These are phyloP conservation scores for Emericellopsis cladophorae DNA, from an alignment of 2,329 filamentous ascomycete genomes.

Conservation along the genomic window DNA sequence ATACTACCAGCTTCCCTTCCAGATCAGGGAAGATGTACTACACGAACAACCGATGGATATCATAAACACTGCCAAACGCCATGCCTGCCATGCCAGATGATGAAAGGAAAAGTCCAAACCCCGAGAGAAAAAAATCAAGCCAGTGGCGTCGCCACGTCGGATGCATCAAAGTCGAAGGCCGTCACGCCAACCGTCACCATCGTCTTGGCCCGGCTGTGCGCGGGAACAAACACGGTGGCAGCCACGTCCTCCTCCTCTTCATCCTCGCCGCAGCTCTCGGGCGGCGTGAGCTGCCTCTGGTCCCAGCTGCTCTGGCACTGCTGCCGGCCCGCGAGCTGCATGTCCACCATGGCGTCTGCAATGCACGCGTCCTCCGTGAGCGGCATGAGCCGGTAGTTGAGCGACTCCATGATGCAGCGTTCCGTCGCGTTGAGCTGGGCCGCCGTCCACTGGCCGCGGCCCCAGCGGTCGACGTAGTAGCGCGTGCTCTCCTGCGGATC, in stretches of 20 bases:
- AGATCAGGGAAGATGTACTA: background rate
- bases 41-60: background rate
- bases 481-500: constrained; percentile 41
- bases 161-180: background rate
- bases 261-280: constrained; percentile 6
- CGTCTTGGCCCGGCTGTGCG: constrained; percentile 22
- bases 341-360: constrained; percentile 47
- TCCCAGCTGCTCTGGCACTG: constrained; percentile 7
- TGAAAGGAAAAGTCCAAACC: too few relatives aligned
- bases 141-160: background rate
- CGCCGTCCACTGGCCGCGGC: constrained; percentile 41
- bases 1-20: too few relatives aligned
- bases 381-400: constrained; percentile 50
- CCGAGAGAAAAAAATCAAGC: too few relatives aligned
- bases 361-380: constrained; percentile 44
- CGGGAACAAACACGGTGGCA: constrained; percentile 13
- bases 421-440: constrained; percentile 53
- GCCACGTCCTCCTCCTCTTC: background rate
- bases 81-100: too few relatives aligned
- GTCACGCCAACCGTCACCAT: constrained; percentile 5
- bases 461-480: constrained; percentile 42
- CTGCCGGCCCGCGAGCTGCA: constrained; percentile 41
- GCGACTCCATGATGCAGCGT: constrained; percentile 49
- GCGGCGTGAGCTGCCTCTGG: constrained; percentile 13
- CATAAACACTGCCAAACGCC: too few relatives aligned